Evolutionary conservation across 176 grass and related monocot species (phyloP), one percentile per base, ranked within the genome.

Genomic region (Secale cereale): DNA sequence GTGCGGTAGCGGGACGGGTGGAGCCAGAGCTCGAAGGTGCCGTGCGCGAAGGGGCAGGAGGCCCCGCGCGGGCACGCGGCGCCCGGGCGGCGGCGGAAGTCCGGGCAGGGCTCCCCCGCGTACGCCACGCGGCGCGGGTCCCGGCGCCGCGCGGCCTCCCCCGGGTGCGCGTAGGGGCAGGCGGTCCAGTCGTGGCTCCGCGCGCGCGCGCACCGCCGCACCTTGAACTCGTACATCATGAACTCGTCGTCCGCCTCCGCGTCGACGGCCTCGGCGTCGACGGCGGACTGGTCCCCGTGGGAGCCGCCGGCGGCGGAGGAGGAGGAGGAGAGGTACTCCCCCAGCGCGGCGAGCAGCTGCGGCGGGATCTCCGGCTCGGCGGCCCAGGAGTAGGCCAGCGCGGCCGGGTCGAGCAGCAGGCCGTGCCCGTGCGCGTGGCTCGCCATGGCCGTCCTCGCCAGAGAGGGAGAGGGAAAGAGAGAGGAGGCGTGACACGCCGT

Each of bases 141-240:
- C 1, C 97, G 78, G 11, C 93, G 81, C 2, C 97, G 91, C 8
- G 97, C 97, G 37, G 94, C 94, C 97, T 99, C 97, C 0, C 97
- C 97, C 0, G 97, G 97, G 86, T 99, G 97, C 4, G 93, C 91
- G 78, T 94, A 96, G 1, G 97, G 93, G 90, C 97, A 99, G 86
- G 94, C 93, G 0, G 97, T 99, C 97, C 97, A 99, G 88, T 99
- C 97, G 69, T 99, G 97, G 63, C 87, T 90, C 39, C 93, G 90
- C 29, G 93, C 86, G 3, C 97, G 87, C 15, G 90, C 90, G 65
- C 97, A 99, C 46, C 97, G 88, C 75, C 93, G 88, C 75, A 99
- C 91, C 88, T 99, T 99, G 88, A 99, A 95, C 88, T 96, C 97
- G 76, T 94, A 92, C 93, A 99, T 96, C 88, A 94, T 92, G 71